phyloP scores from a whole-genome alignment of 2,329 filamentous ascomycete genomes.

The Shiraia sp. region DNA sequence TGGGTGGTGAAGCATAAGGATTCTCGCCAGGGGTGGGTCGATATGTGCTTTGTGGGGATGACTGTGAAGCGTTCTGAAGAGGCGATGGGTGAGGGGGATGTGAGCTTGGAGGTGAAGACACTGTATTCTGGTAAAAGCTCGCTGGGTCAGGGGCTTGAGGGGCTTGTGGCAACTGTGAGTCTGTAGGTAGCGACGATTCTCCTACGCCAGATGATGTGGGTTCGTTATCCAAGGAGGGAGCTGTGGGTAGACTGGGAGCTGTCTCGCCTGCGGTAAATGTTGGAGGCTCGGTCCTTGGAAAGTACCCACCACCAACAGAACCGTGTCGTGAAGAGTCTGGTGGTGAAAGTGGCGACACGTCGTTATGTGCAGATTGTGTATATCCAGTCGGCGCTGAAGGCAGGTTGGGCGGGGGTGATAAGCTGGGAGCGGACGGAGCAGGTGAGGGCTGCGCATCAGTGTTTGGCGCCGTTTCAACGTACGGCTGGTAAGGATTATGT shows the following conservation, averaged over 20 bases:
- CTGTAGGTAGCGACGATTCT: conserved; percentile 20
- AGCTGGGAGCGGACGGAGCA: conserved; percentile 46
- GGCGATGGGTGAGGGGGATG: conserved; percentile 23
- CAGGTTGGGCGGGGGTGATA: conserved; percentile 47
- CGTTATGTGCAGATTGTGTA: conserved; percentile 46
- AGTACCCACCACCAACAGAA: conserved; percentile 61
- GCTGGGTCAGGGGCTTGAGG: conserved; percentile 29
- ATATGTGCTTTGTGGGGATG: conserved; percentile 18
- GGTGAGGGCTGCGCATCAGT: conserved; percentile 55
- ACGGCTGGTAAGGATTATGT: conserved; percentile 48
- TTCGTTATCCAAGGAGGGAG: conserved; percentile 36
- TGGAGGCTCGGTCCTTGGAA: conserved; percentile 54
- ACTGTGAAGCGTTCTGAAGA: conserved; percentile 27
- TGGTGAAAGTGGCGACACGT: conserved; percentile 59
- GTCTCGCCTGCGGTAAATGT: conserved; percentile 48
- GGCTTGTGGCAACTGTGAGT: conserved; percentile 25
- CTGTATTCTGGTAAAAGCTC: conserved; percentile 39
- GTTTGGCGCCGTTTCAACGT: conserved; percentile 64
- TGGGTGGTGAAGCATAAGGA: conserved; percentile 11
- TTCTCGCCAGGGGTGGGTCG: conserved; percentile 8
- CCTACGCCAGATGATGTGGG: conserved; percentile 28
- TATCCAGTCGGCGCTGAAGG: conserved; percentile 38
- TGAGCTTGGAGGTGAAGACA: conserved; percentile 43
- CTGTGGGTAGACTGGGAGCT: conserved; percentile 42
- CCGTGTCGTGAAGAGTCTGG: conserved; percentile 49